Evolutionary conservation across 306 rosid genomes (phyloP).

Genomic region (Inga oerstediana): DNA sequence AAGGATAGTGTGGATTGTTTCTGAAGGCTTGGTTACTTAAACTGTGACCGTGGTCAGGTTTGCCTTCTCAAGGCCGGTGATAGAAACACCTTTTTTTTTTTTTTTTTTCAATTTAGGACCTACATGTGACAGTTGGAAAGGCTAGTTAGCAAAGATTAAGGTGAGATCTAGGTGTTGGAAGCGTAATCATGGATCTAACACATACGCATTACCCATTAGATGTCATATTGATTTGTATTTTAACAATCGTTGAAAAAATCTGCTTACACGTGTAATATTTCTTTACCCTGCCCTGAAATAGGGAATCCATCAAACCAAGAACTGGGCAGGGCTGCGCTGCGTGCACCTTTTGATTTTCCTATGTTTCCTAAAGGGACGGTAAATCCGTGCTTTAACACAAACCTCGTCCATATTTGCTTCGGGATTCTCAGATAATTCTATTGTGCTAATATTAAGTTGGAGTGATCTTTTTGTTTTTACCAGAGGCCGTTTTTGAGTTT

Average conservation of each 20-base stretch:
- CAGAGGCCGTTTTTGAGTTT: neutral
- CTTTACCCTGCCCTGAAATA: neutral
- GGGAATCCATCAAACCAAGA: neutral
- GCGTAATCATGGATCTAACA: slow-evolving; percentile 20
- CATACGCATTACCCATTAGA: neutral
- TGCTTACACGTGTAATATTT: neutral
- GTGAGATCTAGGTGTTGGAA: neutral
- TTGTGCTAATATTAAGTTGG: neutral
- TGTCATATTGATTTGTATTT: slow-evolving; percentile 22
- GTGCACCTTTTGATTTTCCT: neutral
- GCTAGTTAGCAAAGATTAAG: neutral
- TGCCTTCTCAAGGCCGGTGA: slow-evolving; percentile 1
- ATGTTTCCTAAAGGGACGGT: too few species aligned
- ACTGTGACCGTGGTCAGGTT: slow-evolving; percentile 1
- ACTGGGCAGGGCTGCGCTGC: neutral
- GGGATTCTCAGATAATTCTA: neutral
- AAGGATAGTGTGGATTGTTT: neutral
- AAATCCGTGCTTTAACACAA: neutral
- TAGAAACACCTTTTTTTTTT: neutral
- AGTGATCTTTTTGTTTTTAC: neutral
- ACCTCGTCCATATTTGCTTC: neutral
- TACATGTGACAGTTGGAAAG: slow-evolving; percentile 10
- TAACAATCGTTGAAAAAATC: slow-evolving; percentile 14
- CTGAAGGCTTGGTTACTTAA: slow-evolving; percentile 8
- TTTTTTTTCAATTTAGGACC: neutral